A percentile compares a stretch with the other conserved stretches of the same genome.
phyloP scores from a whole-genome alignment of 169 alveolate genomes.

The Perkinsus chesapeaki region DNA sequence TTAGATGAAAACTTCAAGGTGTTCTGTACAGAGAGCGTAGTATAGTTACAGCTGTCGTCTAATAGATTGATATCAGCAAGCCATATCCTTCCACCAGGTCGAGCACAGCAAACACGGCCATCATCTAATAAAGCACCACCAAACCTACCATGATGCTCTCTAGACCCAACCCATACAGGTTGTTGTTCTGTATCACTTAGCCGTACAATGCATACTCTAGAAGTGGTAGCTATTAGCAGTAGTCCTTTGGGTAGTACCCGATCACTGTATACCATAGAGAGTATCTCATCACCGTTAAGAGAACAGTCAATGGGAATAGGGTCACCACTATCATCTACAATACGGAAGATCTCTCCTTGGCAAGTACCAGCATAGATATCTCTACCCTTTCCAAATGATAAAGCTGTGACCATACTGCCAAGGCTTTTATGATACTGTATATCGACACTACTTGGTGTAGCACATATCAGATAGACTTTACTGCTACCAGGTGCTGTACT shows the following conservation, averaged over 20 bases:
- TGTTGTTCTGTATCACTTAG: not conserved
- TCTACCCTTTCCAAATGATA: not conserved
- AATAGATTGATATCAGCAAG: not conserved
- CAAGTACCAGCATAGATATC: not conserved
- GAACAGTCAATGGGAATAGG: not conserved
- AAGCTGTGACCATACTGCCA: not conserved
- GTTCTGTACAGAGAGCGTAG: not conserved
- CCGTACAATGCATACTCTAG: not conserved
- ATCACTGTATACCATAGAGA: not conserved
- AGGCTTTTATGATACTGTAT: not conserved
- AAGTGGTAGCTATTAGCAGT: not conserved
- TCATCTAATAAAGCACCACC: not conserved
- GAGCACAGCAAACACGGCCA: not conserved
- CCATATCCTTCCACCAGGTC: not conserved
- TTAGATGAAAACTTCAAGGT: not conserved
- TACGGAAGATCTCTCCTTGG: not conserved
- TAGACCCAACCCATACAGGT: not conserved
- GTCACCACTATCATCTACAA: not conserved
- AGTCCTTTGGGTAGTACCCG: not conserved
- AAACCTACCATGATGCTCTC: not conserved
- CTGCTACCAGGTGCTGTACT: not conserved
- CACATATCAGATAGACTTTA: not conserved
- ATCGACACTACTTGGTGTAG: too few relatives aligned
- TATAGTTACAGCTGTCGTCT: not conserved
- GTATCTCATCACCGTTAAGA: not conserved